Percentiles rank a stretch among this genome's conserved stretches.
These are phyloP conservation scores for Russula emetica DNA, from an alignment of 768 basidiomycete genomes.

Conservation along the genomic window DNA sequence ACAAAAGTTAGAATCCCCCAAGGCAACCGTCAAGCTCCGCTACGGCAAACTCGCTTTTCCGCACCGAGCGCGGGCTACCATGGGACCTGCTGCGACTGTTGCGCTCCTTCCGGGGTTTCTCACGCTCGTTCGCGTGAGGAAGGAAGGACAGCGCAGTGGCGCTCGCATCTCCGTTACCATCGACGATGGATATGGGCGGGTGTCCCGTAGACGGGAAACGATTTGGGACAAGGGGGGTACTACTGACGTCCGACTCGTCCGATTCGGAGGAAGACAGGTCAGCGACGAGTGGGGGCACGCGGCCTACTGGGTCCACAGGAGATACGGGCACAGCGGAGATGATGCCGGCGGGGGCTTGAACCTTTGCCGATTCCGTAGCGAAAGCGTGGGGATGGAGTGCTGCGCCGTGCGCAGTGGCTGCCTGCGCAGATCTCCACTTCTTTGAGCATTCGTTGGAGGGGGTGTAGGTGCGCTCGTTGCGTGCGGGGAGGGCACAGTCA, in stretches of 20 bases:
- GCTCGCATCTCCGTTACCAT: background rate
- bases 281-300: conserved; percentile 26
- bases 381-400: conserved; percentile 18
- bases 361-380: background rate
- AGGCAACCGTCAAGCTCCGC: conserved; percentile 30
- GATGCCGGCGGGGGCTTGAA: background rate
- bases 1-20: conserved; percentile 30
- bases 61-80: conserved; percentile 1
- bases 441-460: conserved; percentile 12
- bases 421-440: conserved; percentile 6
- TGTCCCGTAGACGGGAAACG: conserved; percentile 19
- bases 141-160: conserved; percentile 12
- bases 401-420: background rate
- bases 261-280: conserved; percentile 32
- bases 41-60: conserved; percentile 24
- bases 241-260: conserved; percentile 31
- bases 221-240: conserved; percentile 18
- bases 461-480: conserved; percentile 51
- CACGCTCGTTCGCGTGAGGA: conserved; percentile 22
- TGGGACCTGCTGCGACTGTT: conserved; percentile 8
- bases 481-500: conserved; percentile 58
- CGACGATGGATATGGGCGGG: conserved; percentile 20
- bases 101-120: conserved; percentile 17
- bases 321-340: background rate
- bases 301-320: background rate